phyloP scores from a whole-genome alignment of 2,329 filamentous ascomycete genomes.

The Apiospora rasikravindrae region DNA sequence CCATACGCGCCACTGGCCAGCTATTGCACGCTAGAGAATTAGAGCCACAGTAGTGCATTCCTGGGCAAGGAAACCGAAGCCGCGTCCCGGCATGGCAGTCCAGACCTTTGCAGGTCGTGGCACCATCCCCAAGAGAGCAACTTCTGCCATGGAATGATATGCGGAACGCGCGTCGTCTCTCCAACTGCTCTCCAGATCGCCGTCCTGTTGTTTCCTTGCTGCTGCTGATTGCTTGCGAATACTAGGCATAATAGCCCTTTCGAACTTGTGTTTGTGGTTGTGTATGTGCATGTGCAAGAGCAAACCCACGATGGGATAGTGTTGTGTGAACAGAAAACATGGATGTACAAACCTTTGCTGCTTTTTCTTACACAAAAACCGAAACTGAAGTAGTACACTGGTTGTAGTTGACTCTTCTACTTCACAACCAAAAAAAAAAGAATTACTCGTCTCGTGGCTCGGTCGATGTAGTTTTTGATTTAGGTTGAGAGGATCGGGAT shows the following conservation, averaged over 20 bases:
- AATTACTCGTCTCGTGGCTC: conserved; percentile 11
- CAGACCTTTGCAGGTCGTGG: background rate
- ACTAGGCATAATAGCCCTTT: background rate
- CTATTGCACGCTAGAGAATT: conserved; percentile 13
- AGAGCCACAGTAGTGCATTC: conserved; percentile 15
- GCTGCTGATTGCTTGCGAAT: background rate
- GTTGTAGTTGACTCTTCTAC: background rate
- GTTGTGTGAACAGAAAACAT: background rate
- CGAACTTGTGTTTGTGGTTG: background rate
- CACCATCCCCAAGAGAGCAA: background rate
- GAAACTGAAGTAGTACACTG: background rate
- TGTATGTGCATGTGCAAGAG: background rate
- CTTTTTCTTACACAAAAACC: conserved; percentile 3
- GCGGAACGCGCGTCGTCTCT: conserved; percentile 9
- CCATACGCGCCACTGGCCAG: conserved; percentile 1
- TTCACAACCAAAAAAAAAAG: background rate
- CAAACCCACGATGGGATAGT: background rate
- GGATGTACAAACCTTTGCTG: conserved; percentile 8
- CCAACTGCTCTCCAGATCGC: background rate
- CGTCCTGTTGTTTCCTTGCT: background rate
- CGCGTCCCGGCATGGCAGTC: background rate
- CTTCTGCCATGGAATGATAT: background rate
- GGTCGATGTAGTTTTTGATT: background rate
- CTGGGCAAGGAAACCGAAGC: conserved; percentile 6
- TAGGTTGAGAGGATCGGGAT: background rate